Base-by-base conservation (phyloP, 352 stramenopile genomes). In the Phytophthora sp. region DNA sequence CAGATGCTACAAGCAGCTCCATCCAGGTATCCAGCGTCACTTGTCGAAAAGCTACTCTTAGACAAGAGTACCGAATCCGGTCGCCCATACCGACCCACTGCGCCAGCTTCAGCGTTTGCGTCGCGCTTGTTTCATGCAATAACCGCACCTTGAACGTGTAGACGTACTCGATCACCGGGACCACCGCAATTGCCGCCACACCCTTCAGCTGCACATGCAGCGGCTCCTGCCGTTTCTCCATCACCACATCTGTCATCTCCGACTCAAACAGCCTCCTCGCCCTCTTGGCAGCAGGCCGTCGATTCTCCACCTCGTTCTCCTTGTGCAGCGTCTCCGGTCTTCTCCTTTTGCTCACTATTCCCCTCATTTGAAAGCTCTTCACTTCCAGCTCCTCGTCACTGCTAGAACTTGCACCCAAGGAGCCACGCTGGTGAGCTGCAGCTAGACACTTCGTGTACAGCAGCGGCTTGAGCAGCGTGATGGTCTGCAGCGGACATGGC, bases 161-260 rank as follows among this genome's bases (percentile, higher is more conserved):
- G 10, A 85, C 34, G 37, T 80, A 91, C 49, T 89, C 82, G 12
- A 91, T 55, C 10, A 83, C 30, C 1, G 64, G 69, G 2, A 81
- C 73, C 4, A 81, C 39, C 0, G 70, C 76, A 38, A 74, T 69
- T 12, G 73, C 45, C 9, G 42, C 56, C 10, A 66, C 57, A 4
- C 58, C 56, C 5, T 72, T 11, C 15, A 88, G 53, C 53, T 88
- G 73, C 7, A 88, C 59, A 26, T 78, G 70, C n/a, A 76, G 17
- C 2, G 72, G 52, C 5, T 68, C 45, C 4, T 18, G 27, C 2
- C 20, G 6, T 32, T 42, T 48, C 5, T 38, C 20, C 35, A 24
- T 64, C 8, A 8, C 2, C 10, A 38, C 43, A 24, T 53, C 21
- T 24, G 24, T 10, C 31, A 41, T 48, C 3, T 48, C 27, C 9